A percentile compares a stretch with the other conserved stretches of the same genome.
Evolutionary conservation across 23 red algal species (phyloP).

Genomic region (Gracilaria gracilis): DNA sequence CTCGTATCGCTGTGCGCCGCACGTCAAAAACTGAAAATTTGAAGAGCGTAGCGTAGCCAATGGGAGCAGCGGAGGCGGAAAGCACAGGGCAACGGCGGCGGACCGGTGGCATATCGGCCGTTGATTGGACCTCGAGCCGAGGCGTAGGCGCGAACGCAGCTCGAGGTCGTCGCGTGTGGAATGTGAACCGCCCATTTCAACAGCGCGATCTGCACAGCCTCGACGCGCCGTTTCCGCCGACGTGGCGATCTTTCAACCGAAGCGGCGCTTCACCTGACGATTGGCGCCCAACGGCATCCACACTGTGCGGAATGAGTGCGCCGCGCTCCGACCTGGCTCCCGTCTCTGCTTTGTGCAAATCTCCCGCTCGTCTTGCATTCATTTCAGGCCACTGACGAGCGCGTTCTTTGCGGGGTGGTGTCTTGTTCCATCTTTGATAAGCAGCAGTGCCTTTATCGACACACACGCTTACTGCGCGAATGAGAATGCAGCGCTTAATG

Average conservation of each 20-base stretch:
- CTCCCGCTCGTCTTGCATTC: not conserved
- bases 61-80: not conserved
- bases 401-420: too few species aligned
- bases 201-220: not conserved
- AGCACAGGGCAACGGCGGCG: not conserved
- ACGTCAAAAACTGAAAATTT: not conserved
- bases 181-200: not conserved
- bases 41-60: not conserved
- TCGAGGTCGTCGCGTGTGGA: not conserved
- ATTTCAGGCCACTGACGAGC: too few species aligned
- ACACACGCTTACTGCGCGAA: too few species aligned
- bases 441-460: too few species aligned
- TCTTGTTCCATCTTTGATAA: not conserved
- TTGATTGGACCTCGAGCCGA: not conserved
- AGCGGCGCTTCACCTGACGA: not conserved
- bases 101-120: not conserved
- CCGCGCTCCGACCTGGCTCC: too few species aligned
- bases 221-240: not conserved
- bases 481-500: not conserved
- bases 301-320: not conserved
- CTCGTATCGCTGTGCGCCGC: not conserved
- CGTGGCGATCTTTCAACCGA: not conserved
- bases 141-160: not conserved
- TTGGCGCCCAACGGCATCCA: not conserved
- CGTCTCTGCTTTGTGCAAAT: too few species aligned